These are phyloP conservation scores for Abelmoschus esculentus DNA, from an alignment of 345 rosid species.

Conservation along the genomic window DNA sequence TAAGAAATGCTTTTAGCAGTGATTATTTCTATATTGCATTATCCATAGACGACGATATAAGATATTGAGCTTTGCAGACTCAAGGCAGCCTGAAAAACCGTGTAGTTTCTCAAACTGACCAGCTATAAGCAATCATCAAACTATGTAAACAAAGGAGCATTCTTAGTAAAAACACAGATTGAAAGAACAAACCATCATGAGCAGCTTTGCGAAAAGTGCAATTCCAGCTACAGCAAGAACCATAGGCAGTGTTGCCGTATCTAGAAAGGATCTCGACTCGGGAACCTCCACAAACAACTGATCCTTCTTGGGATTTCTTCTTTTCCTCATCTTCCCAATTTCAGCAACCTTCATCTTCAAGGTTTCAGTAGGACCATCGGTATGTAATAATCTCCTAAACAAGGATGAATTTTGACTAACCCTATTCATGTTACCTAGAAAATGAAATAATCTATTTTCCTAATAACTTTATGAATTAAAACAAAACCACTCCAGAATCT, in stretches of 20 bases:
- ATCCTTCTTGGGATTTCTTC: slow-evolving; percentile 37
- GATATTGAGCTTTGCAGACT: not conserved
- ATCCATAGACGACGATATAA: not conserved
- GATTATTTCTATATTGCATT: not conserved
- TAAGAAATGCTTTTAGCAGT: not conserved
- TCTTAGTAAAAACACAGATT: not conserved
- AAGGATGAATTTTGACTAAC: slow-evolving; percentile 19
- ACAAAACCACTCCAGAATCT: not conserved
- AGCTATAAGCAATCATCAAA: not conserved
- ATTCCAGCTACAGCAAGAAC: slow-evolving; percentile 53
- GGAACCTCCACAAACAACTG: slow-evolving; percentile 75
- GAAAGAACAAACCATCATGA: slow-evolving; percentile 38
- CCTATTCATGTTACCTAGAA: slow-evolving; percentile 32
- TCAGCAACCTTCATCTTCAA: slow-evolving; percentile 48
- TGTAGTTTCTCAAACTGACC: not conserved
- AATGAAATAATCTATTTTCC: not conserved
- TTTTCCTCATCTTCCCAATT: slow-evolving; percentile 44
- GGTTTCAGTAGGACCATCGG: slow-evolving; percentile 48
- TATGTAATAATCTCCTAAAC: slow-evolving; percentile 37
- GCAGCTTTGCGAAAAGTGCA: slow-evolving; percentile 64
- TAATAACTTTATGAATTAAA: no score
- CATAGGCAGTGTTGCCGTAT: slow-evolving; percentile 77
- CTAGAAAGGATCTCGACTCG: slow-evolving; percentile 51
- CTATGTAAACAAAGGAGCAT: not conserved
- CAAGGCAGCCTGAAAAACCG: not conserved